Evolutionary conservation across 1,284 basidiomycete genomes (phyloP).

Genomic region (Exobasidium cylindrosporum): DNA sequence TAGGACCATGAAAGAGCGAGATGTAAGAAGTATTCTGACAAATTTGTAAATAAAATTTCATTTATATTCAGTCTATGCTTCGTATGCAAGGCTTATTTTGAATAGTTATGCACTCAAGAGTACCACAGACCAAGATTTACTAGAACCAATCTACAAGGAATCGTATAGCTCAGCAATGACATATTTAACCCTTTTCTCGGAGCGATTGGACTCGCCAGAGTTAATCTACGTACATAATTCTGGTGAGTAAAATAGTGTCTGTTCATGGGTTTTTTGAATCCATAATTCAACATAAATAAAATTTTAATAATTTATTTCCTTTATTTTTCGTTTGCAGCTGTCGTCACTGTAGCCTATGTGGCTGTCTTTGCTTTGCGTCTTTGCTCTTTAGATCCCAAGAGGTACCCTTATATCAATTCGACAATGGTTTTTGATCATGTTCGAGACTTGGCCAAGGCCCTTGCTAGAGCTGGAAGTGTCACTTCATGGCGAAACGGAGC

Average conservation of each 20-base stretch:
- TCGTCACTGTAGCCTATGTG: slow-evolving; percentile 37
- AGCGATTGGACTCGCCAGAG: slow-evolving; percentile 28
- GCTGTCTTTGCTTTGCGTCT: slow-evolving; percentile 38
- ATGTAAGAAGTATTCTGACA: slow-evolving; percentile 6
- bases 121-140: slow-evolving; percentile 19
- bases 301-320: no score
- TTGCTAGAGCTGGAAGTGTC: slow-evolving; percentile 3
- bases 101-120: slow-evolving; percentile 32
- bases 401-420: slow-evolving; percentile 7
- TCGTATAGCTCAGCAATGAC: slow-evolving; percentile 33
- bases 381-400: slow-evolving; percentile 19
- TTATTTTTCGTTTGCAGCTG: slow-evolving; percentile 21
- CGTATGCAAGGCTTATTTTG: slow-evolving; percentile 32
- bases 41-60: no score
- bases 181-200: slow-evolving; percentile 36
- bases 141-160: slow-evolving; percentile 35
- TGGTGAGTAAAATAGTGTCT: no score
- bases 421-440: slow-evolving; percentile 1
- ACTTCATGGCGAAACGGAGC: slow-evolving; percentile 9
- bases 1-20: no score
- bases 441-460: neutral
- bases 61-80: no score
- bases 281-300: no score
- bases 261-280: no score
- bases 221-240: slow-evolving; percentile 32